Conservation (phyloP, 1,284 basidiomycete genomes). For the Microbotryum saponariae region DNA sequence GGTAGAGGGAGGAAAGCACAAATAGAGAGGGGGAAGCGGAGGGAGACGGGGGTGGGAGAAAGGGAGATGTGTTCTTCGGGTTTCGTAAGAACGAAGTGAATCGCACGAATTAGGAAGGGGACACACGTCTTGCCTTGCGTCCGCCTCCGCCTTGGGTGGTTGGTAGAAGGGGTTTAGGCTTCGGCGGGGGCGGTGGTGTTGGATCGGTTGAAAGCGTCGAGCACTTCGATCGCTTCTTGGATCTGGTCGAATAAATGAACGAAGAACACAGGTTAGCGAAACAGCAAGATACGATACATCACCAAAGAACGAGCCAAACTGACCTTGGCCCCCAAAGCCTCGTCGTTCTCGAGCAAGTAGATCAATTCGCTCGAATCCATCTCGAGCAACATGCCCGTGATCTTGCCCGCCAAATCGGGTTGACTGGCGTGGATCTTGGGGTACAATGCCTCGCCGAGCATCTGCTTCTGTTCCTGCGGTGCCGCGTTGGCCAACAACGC, state of each 20-base stretch:
- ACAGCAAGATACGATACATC: too few species aligned
- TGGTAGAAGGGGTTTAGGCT: too few species aligned
- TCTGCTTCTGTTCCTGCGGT: slow-evolving; percentile 91
- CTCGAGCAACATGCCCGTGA: slow-evolving; percentile 94
- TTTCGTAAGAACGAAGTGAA: too few species aligned
- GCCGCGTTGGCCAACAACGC: slow-evolving; percentile 61
- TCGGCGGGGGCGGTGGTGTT: too few species aligned
- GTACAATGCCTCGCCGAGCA: slow-evolving; percentile 75
- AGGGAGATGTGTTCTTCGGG: too few species aligned
- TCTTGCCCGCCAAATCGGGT: slow-evolving; percentile 89
- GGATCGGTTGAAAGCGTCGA: slow-evolving; percentile 13
- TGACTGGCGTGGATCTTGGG: slow-evolving; percentile 41
- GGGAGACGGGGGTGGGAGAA: too few species aligned
- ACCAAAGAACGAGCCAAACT: slow-evolving; percentile 54
- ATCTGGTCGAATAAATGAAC: neutral
- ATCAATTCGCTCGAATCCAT: slow-evolving; percentile 91
- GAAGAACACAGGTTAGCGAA: neutral
- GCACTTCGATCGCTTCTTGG: slow-evolving; percentile 22
- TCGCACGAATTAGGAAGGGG: too few species aligned
- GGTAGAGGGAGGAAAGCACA: too few species aligned
- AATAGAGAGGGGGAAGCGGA: too few species aligned
- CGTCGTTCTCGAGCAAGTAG: slow-evolving; percentile 69
- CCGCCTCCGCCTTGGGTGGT: too few species aligned
- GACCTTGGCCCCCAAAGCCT: slow-evolving; percentile 78
- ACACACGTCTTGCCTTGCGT: too few species aligned